Evolutionary conservation across 2,329 filamentous ascomycete genomes (phyloP), one percentile per base, ranked within the genome.

Genomic region (Alternaria ventricosa): DNA sequence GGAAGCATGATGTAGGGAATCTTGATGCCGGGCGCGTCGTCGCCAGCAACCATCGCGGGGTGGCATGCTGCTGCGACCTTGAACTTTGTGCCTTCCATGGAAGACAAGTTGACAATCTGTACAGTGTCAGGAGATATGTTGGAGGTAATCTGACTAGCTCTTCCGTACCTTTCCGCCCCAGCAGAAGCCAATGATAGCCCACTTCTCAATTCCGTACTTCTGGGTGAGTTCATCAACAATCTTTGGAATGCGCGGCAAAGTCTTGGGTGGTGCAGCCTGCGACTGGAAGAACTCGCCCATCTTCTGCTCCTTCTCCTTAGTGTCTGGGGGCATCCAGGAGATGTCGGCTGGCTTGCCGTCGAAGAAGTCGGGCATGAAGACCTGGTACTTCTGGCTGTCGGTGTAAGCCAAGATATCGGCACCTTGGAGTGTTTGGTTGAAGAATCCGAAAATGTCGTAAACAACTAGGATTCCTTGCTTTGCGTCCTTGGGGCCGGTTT

Each of bases 281-380:
- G 83, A 86, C 61, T 83, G 71, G 81, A 89, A 89, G 82, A 88
- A 89, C 62, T 87, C 78, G 64, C 86, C 85, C 13, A 89, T 82
- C 75, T 88, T 88, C 79, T 87, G 72, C 67, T 84, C 84, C 79
- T 89, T 87, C 63, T 89, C 88, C 44, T 88, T 82, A 65, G 81
- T 88, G 74, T 87, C 82, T 15, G 87, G 87, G 0, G 87, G 87
- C 76, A 87, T 88, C 86, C 86, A 88, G 55, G 81, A 82, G 71
- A 89, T 87, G 69, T 87, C 85, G 64, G 85, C 88, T 36, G 92
- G 91, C 69, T 87, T 85, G 78, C 92, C 94, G 64, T 92, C 87
- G 84, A 97, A 97, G 86, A 92, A 95, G 82, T 97, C 94, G 27
- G 94, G 94, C 67, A 97, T 94, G 82, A 94, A 94, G 70, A 97